A percentile compares a stretch with the other conserved stretches of the same genome.
Conservation (phyloP, 164 flowering plant genomes). For the Macadamia integrifolia region DNA sequence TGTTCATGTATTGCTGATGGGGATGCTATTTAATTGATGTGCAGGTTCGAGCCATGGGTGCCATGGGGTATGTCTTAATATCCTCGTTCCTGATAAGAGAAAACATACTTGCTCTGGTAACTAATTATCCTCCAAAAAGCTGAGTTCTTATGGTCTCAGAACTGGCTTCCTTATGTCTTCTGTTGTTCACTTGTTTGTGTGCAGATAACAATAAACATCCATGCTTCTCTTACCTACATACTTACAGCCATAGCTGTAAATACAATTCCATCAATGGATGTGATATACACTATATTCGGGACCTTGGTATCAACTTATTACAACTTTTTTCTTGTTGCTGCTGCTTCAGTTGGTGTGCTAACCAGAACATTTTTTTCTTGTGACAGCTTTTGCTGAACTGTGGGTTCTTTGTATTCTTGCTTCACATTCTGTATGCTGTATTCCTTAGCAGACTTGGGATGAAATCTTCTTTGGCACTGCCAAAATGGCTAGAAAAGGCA, state of each 20-base stretch:
- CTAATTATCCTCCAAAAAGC: background rate
- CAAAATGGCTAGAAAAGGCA: slow-evolving; percentile 72
- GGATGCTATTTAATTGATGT: slow-evolving; percentile 12
- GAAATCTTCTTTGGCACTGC: slow-evolving; percentile 59
- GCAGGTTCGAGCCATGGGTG: slow-evolving; percentile 83
- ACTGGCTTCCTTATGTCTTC: slow-evolving; percentile 5
- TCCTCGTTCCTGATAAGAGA: slow-evolving; percentile 88
- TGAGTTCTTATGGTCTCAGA: background rate
- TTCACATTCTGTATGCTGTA: slow-evolving; percentile 73
- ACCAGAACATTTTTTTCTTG: slow-evolving; percentile 13
- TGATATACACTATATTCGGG: slow-evolving; percentile 69
- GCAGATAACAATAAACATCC: slow-evolving; percentile 87
- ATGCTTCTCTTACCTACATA: slow-evolving; percentile 65
- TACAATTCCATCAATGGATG: slow-evolving; percentile 66
- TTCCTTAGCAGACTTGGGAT: slow-evolving; percentile 78
- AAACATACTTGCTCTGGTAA: slow-evolving; percentile 88
- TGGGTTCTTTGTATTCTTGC: slow-evolving; percentile 70
- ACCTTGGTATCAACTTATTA: slow-evolving; percentile 39
- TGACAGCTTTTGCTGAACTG: slow-evolving; percentile 77
- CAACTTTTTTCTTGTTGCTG: background rate
- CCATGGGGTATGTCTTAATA: slow-evolving; percentile 66
- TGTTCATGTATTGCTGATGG: slow-evolving; percentile 4
- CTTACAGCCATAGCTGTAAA: slow-evolving; percentile 61
- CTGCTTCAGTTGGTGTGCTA: background rate
- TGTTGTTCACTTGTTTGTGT: slow-evolving; percentile 24